These are phyloP conservation scores for Steccherinum ochraceum DNA, from an alignment of 768 basidiomycete genomes.

Conservation along the genomic window DNA sequence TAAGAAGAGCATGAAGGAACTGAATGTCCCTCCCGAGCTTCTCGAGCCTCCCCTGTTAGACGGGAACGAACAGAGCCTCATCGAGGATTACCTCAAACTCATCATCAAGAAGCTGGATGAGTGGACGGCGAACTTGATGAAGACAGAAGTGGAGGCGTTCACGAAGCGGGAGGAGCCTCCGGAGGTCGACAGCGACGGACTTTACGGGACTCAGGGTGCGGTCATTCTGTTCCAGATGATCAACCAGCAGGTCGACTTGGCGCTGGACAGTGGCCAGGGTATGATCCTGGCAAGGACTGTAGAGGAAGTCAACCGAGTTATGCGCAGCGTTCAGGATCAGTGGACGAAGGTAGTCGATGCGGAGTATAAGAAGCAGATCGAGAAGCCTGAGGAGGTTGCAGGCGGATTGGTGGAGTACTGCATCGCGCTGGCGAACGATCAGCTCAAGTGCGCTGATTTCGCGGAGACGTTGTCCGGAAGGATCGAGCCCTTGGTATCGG, in stretches of 20 bases:
- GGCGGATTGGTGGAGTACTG: slow-evolving; percentile 93
- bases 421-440: slow-evolving; percentile 96
- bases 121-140: slow-evolving; percentile 93
- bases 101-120: slow-evolving; percentile 96
- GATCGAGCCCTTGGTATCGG: slow-evolving; percentile 86
- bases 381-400: slow-evolving; percentile 82
- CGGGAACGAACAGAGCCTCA: slow-evolving; percentile 87
- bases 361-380: slow-evolving; percentile 82
- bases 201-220: slow-evolving; percentile 85
- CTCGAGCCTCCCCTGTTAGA: slow-evolving; percentile 89
- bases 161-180: slow-evolving; percentile 77
- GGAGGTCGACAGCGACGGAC: slow-evolving; percentile 81
- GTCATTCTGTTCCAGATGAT: slow-evolving; percentile 98
- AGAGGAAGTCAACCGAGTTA: slow-evolving; percentile 80
- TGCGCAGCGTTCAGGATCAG: slow-evolving; percentile 81
- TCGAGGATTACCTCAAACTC: slow-evolving; percentile 91
- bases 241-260: slow-evolving; percentile 92
- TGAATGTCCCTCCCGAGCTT: slow-evolving; percentile 74
- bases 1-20: slow-evolving; percentile 90
- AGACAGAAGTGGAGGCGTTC: slow-evolving; percentile 83
- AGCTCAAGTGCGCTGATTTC: slow-evolving; percentile 93
- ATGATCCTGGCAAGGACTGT: slow-evolving; percentile 89
- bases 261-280: slow-evolving; percentile 93
- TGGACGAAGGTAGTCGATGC: slow-evolving; percentile 80
- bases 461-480: slow-evolving; percentile 81